Evolutionary conservation across 2,329 filamentous ascomycete genomes (phyloP), one percentile per base, ranked within the genome.

Genomic region (Teratosphaeria epicoccoides): DNA sequence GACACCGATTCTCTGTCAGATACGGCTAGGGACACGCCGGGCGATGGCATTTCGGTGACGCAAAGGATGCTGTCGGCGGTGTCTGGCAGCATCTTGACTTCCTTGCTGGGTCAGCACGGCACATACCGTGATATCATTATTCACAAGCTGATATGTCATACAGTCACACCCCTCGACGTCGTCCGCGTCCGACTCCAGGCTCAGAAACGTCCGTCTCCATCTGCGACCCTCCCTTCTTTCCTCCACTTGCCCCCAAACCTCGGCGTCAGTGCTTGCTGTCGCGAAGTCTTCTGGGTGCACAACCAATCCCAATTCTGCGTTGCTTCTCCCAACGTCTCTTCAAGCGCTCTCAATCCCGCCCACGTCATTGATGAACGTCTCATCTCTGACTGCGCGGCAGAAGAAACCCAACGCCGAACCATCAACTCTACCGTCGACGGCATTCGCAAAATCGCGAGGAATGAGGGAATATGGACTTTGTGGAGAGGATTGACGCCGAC

Each of bases 21-120:
- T 20, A 22, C 44, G 23, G 20, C 20, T 20, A 17, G 24, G 44
- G 5, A 46, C 20, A 22, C 44, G 44, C 11, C 44, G 5, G 71
- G 75, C 37, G 72, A 73, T 33, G 83, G 91, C 55, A 88, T 94
- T 58, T 89, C 90, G 4, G 79, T 89, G 22, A 71, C 78, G 11
- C 91, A 97, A 73, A 93, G 91, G 74, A 98, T 98, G 93, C 69
- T 95, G 50, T 95, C 91, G 52, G 93, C 93, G 47, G 87, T 91
- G 59, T 85, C 85, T 50, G 93, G 93, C 54, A 97, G 90, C 70
- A 72, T 98, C 52, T 69, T 97, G 57, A 97, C 91, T 7, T 93
- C 89, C 20, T 70, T 97, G 24, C 78, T 97, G 43, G 88, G 90
- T 95, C 77, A 59, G 80, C 25, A 37, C 6, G 49, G 14, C 12